Conservation (phyloP, 805 yeast genomes). For the Ogataea thermomethanolica region DNA sequence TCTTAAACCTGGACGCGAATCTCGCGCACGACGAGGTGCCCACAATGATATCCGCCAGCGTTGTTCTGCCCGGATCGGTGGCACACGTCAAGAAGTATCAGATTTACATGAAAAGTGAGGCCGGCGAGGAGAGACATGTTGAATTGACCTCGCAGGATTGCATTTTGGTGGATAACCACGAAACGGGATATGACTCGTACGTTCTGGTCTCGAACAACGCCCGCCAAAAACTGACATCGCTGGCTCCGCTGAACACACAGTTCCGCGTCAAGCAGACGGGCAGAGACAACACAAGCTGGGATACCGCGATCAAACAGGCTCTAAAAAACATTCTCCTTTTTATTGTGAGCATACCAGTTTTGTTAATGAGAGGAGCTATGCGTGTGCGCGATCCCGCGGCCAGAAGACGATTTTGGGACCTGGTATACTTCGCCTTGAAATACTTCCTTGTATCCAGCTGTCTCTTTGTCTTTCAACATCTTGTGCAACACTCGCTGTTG, state of each 20-base stretch:
- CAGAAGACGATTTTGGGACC: no score
- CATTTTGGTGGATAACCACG: slow-evolving; percentile 36
- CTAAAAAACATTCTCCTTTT: no score
- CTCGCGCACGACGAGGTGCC: slow-evolving; percentile 18
- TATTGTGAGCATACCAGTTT: no score
- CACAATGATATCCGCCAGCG: slow-evolving; percentile 16
- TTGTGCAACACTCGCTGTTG: no score
- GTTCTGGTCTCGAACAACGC: slow-evolving; percentile 39
- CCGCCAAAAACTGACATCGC: slow-evolving; percentile 24
- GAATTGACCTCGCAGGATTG: slow-evolving; percentile 40
- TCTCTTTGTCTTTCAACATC: no score
- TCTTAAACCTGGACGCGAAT: slow-evolving; percentile 18
- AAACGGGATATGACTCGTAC: slow-evolving; percentile 33
- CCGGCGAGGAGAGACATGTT: slow-evolving; percentile 15
- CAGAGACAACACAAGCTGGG: no score
- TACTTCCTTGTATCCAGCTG: no score
- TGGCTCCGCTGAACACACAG: slow-evolving; percentile 15
- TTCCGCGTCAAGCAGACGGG: not conserved
- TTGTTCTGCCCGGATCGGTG: slow-evolving; percentile 4
- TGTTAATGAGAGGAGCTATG: no score
- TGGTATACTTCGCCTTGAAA: no score
- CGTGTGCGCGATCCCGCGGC: no score
- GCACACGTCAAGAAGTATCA: slow-evolving; percentile 24
- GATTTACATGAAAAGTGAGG: slow-evolving; percentile 19
- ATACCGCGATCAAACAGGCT: no score